These are phyloP conservation scores for Pseudohalonectria lignicola DNA, from an alignment of 2,329 filamentous ascomycete genomes.

Conservation along the genomic window DNA sequence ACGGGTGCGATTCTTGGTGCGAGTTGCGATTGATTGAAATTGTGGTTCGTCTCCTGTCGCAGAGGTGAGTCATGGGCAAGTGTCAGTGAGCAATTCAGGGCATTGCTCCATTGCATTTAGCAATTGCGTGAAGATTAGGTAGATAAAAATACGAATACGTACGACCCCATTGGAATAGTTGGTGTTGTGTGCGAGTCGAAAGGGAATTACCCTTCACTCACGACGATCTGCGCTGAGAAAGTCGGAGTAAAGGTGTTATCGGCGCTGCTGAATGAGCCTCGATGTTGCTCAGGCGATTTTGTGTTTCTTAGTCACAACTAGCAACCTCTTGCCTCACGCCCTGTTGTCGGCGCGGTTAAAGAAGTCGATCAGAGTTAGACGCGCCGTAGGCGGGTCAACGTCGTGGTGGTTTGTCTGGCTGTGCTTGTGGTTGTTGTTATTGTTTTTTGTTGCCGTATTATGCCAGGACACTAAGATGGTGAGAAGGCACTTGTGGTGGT, in stretches of 20 bases:
- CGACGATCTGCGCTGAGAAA: conserved; percentile 31
- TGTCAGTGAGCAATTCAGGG: not conserved
- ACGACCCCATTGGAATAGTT: not conserved
- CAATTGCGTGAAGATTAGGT: no score
- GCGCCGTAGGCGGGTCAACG: not conserved
- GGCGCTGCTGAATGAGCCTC: no score
- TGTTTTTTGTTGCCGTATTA: no score
- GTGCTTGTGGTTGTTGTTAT: no score
- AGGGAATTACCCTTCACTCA: conserved; percentile 27
- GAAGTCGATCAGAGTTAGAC: not conserved
- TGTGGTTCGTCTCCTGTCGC: not conserved
- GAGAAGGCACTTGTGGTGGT: no score
- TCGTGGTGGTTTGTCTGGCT: no score
- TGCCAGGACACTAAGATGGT: no score
- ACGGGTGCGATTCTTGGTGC: not conserved
- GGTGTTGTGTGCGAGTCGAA: conserved; percentile 12
- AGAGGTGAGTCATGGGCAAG: not conserved
- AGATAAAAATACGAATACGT: no score
- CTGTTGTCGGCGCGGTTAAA: not conserved
- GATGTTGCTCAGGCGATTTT: no score
- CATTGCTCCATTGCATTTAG: not conserved
- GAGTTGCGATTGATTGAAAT: not conserved
- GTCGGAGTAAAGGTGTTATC: conserved; percentile 31
- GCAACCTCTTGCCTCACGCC: not conserved
- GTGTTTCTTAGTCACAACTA: not conserved